Base-by-base conservation (phyloP, 495 filamentous ascomycete genomes). In the Aspergillus diversus region DNA sequence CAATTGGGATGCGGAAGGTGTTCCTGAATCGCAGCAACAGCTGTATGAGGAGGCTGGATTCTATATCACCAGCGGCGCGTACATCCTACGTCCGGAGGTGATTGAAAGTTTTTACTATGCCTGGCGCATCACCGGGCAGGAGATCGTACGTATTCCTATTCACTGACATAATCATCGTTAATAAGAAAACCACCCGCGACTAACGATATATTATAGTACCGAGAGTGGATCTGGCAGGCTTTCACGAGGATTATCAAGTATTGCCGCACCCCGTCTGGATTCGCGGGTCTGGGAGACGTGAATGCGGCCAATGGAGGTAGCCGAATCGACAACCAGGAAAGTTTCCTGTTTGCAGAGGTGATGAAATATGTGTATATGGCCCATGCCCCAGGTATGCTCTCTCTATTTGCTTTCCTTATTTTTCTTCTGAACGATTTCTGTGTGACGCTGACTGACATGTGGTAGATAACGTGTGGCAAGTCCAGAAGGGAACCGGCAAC, bases 81-180 rank as follows among this genome's bases (percentile, higher is more conserved):
- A 96, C 70, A 78, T 88, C 1, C 81, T 97, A 42, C 83, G 93
- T 0, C 93, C 93, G 3, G 93, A 97, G 71, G 91, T 93, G 2
- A 82, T 96, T 17, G 93, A 97, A 75, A 90, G 87, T 64, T 90
- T 88, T 73, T 97, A 96, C 81, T 94, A 97, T 69, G 92, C 91
- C 0, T 95, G 90, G 73, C 84, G 90, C 15, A 80, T 89, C 8
- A 96, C 93, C 3, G 88, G 89, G 15, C 82, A 92, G 13, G 66
- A 71, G 43, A 74, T 75, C 33, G 74, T 84, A 73, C 64, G 71
- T 64, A 5, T 42, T 37, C n/a, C 31, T 17, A 33, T 2, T 27
- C 21, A 27, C 21, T 27, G 21, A 27, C 21, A 2, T 27, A 27
- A 27, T 27, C 21, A 2, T 27, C 21, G 2, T 27, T 2, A 27